Percentiles rank a stretch among this genome's conserved stretches.
Evolutionary conservation across 345 rosid genomes (phyloP).

Genomic region (Citropsis articulata): DNA sequence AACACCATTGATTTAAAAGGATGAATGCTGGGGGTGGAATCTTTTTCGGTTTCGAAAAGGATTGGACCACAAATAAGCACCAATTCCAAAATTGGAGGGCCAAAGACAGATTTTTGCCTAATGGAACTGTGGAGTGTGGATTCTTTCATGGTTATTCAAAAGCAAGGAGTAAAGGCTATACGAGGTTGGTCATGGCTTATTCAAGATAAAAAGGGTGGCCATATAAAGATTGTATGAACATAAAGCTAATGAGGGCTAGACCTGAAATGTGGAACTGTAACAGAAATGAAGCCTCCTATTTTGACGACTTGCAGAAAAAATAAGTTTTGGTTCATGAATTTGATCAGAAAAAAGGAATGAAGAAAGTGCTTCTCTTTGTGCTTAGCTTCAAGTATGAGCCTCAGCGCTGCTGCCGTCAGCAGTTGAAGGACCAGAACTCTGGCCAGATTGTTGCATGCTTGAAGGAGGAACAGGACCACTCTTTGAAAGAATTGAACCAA

Average conservation of each 20-base stretch:
- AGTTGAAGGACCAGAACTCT: constrained; percentile 43
- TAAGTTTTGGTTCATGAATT: constrained; percentile 32
- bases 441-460: constrained; percentile 39
- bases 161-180: constrained; percentile 33
- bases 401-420: constrained; percentile 20
- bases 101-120: constrained; percentile 23
- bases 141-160: constrained; percentile 36
- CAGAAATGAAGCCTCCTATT: constrained; percentile 37
- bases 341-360: constrained; percentile 26
- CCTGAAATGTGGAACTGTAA: constrained; percentile 35
- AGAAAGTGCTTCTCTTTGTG: constrained; percentile 20
- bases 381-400: constrained; percentile 31
- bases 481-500: constrained; percentile 37
- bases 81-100: constrained; percentile 26
- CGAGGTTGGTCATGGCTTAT: constrained; percentile 39
- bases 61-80: constrained; percentile 32
- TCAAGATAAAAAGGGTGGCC: constrained; percentile 33
- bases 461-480: constrained; percentile 29
- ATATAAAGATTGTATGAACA: constrained; percentile 28
- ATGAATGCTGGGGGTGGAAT: constrained; percentile 21
- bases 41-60: constrained; percentile 20
- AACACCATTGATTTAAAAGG: constrained; percentile 25
- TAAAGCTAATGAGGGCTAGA: constrained; percentile 34
- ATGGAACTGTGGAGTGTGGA: constrained; percentile 34
- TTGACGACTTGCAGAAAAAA: constrained; percentile 27